Conservation (phyloP, 768 basidiomycete species). For the Suillus weaverae region DNA sequence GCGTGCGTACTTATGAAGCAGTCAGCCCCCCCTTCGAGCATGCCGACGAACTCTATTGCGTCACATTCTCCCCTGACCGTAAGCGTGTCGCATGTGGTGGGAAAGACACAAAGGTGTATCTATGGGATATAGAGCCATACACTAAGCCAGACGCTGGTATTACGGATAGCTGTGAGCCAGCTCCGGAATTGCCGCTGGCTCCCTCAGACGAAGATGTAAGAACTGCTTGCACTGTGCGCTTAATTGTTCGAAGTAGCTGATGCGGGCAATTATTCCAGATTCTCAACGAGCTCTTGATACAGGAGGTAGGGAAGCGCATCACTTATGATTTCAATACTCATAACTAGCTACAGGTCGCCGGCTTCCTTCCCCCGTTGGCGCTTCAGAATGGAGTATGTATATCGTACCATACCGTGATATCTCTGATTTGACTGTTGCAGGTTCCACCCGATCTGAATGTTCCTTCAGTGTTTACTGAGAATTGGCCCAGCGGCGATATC, state of each 20-base stretch:
- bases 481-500: background rate
- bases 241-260: background rate
- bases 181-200: background rate
- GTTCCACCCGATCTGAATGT: background rate
- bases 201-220: conserved; percentile 6
- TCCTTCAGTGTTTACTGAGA: background rate
- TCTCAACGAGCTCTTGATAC: conserved; percentile 2
- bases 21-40: conserved; percentile 24
- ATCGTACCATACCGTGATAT: background rate
- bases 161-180: background rate
- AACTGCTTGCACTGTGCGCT: background rate
- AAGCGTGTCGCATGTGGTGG: conserved; percentile 30
- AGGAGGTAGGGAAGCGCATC: background rate
- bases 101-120: conserved; percentile 27
- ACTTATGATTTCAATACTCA: background rate
- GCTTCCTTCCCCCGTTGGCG: conserved; percentile 4
- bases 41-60: conserved; percentile 29
- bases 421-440: background rate
- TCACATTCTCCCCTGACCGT: conserved; percentile 31
- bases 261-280: background rate
- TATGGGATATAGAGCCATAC: conserved; percentile 30
- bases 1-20: conserved; percentile 17
- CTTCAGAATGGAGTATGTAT: background rate
- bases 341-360: background rate
- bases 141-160: conserved; percentile 27